phyloP scores from a whole-genome alignment of 2,329 filamentous ascomycete species.

The Dendryphion nanum region DNA sequence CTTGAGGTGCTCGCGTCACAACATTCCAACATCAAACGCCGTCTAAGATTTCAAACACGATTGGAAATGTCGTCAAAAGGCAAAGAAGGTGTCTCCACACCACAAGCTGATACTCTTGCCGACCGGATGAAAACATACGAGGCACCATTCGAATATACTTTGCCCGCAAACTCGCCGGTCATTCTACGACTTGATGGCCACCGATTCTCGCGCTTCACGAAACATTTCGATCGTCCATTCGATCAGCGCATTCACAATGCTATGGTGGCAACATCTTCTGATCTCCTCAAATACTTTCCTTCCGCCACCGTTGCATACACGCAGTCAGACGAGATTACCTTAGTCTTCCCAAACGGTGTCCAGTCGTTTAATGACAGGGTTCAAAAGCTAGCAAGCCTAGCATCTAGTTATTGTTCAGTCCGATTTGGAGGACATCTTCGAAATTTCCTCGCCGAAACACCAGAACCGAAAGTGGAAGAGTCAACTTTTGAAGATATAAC shows the following conservation, averaged over 20 bases:
- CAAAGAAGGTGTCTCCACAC: too few species aligned
- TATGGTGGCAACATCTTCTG: conserved; percentile 24
- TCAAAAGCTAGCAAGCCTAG: conserved; percentile 29
- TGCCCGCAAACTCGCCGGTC: conserved; percentile 18
- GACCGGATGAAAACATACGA: conserved; percentile 35
- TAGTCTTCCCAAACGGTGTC: conserved; percentile 28
- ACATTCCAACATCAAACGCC: too few species aligned
- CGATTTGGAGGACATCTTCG: conserved; percentile 24
- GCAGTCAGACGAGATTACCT: conserved; percentile 34
- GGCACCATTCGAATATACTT: conserved; percentile 19
- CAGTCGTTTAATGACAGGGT: conserved; percentile 27
- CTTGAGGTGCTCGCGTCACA: too few species aligned
- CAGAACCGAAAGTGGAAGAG: not conserved
- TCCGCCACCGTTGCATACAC: conserved; percentile 31
- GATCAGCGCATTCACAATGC: conserved; percentile 32
- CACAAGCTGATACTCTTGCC: conserved; percentile 16
- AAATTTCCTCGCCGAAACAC: not conserved
- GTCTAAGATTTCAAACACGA: too few species aligned
- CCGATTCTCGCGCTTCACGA: conserved; percentile 29
- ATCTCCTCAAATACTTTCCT: conserved; percentile 26
- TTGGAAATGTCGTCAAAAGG: too few species aligned
- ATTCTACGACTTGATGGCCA: conserved; percentile 32
- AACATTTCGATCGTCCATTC: conserved; percentile 26
- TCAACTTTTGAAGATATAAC: conserved; percentile 13
- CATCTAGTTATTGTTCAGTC: conserved; percentile 27